These are phyloP conservation scores for Fusarium penzigii DNA, from an alignment of 2,329 filamentous ascomycete genomes.

Conservation along the genomic window DNA sequence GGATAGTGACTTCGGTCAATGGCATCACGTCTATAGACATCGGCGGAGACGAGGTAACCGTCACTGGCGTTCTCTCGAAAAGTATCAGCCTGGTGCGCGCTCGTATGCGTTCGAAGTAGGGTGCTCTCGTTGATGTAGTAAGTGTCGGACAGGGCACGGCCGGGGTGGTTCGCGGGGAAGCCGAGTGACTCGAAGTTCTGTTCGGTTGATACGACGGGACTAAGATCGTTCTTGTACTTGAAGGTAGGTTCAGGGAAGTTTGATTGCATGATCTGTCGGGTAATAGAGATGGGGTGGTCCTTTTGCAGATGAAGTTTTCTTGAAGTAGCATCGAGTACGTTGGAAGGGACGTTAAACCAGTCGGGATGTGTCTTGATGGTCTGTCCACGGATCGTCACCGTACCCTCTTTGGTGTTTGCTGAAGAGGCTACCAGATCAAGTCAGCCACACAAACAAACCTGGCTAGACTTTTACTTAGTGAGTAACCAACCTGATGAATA, in stretches of 20 bases:
- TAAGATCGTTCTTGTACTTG: slow-evolving; percentile 74
- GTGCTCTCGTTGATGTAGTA: slow-evolving; percentile 90
- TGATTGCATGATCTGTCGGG: slow-evolving; percentile 87
- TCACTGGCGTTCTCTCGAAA: slow-evolving; percentile 71
- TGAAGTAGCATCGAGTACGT: slow-evolving; percentile 72
- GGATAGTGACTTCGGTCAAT: slow-evolving; percentile 96
- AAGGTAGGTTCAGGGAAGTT: slow-evolving; percentile 75
- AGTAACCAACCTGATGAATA: slow-evolving; percentile 30
- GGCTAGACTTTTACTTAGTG: slow-evolving; percentile 7
- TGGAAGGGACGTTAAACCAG: slow-evolving; percentile 82
- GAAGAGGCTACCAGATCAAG: slow-evolving; percentile 22
- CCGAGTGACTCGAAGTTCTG: slow-evolving; percentile 98
- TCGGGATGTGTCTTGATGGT: slow-evolving; percentile 59
- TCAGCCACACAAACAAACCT: slow-evolving; percentile 22
- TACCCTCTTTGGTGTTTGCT: slow-evolving; percentile 21
- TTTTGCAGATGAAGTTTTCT: slow-evolving; percentile 86
- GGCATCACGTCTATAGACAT: slow-evolving; percentile 94
- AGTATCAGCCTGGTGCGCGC: slow-evolving; percentile 84
- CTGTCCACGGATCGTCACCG: slow-evolving; percentile 61
- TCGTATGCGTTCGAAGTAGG: slow-evolving; percentile 89
- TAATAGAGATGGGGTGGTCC: slow-evolving; percentile 89
- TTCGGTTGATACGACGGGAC: slow-evolving; percentile 78
- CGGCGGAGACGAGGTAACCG: slow-evolving; percentile 88
- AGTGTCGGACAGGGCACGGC: slow-evolving; percentile 84
- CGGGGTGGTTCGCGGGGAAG: slow-evolving; percentile 85